Conservation (phyloP, 495 filamentous ascomycete species). For the Oidiodendron maius region DNA sequence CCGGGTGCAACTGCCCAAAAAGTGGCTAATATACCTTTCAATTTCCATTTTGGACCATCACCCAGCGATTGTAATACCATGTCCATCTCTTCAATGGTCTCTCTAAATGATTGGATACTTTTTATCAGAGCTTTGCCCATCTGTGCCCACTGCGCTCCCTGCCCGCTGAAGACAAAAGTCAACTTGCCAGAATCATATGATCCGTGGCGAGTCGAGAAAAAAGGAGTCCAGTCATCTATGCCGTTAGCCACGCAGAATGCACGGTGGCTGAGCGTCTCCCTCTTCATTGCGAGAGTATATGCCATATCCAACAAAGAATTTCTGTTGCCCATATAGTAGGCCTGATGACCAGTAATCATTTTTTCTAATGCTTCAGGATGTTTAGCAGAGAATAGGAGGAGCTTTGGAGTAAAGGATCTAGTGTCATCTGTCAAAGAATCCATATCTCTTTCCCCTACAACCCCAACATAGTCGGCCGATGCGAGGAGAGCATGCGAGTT, state of each 20-base stretch:
- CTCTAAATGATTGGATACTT: constrained; percentile 29
- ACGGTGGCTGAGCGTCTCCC: constrained; percentile 22
- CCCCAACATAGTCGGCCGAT: too few species aligned
- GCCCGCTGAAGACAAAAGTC: constrained; percentile 22
- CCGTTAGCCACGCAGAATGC: constrained; percentile 15
- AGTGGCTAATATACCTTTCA: constrained; percentile 34
- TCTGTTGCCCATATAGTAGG: not conserved
- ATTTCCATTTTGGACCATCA: constrained; percentile 5
- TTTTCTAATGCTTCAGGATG: not conserved
- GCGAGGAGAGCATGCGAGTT: constrained; percentile 55
- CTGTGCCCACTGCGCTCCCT: constrained; percentile 41
- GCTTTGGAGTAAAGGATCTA: too few species aligned
- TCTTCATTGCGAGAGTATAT: constrained; percentile 22
- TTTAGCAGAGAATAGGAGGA: constrained; percentile 14
- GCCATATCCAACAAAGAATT: constrained; percentile 18
- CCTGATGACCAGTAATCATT: not conserved
- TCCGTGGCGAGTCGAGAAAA: not conserved
- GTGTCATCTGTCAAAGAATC: too few species aligned
- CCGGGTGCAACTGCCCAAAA: constrained; percentile 4
- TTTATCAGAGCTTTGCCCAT: constrained; percentile 52
- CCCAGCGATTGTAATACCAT: not conserved
- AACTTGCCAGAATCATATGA: not conserved
- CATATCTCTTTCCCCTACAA: too few species aligned
- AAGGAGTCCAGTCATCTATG: not conserved
- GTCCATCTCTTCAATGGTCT: constrained; percentile 8